phyloP scores from a whole-genome alignment of 1,284 basidiomycete genomes.

The Omphalotus olearius region DNA sequence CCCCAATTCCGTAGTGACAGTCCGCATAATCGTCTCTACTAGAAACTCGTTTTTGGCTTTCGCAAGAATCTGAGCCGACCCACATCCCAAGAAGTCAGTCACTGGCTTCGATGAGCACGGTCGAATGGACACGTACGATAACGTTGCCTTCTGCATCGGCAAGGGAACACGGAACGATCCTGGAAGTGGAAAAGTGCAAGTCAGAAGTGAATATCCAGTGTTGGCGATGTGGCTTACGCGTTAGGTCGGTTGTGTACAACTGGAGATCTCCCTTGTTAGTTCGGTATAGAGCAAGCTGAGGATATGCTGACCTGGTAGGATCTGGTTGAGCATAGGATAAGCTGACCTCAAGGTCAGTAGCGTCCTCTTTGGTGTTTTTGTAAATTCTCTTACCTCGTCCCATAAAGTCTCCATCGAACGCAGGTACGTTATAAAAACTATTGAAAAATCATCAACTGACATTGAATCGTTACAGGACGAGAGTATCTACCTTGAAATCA shows the following conservation, averaged over 20 bases:
- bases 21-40: slow-evolving; percentile 28
- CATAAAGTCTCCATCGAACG: slow-evolving; percentile 46
- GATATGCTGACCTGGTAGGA: slow-evolving; percentile 28
- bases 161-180: slow-evolving; percentile 39
- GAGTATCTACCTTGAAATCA: slow-evolving; percentile 32
- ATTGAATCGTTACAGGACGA: not conserved
- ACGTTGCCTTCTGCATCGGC: slow-evolving; percentile 42
- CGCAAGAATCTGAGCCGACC: slow-evolving; percentile 24
- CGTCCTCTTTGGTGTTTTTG: not conserved
- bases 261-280: slow-evolving; percentile 2
- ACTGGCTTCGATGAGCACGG: not conserved
- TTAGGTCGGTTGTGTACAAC: slow-evolving; percentile 28
- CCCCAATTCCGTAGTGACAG: slow-evolving; percentile 34
- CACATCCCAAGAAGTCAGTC: too few species aligned
- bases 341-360: slow-evolving; percentile 14
- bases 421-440: slow-evolving; percentile 29
- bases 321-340: slow-evolving; percentile 23
- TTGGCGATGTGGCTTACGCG: slow-evolving; percentile 20
- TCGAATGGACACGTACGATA: slow-evolving; percentile 17
- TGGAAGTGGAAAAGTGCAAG: slow-evolving; percentile 10
- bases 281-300: not conserved
- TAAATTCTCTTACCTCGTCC: slow-evolving; percentile 35
- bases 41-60: slow-evolving; percentile 26
- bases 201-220: not conserved
- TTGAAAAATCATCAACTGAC: not conserved